These are phyloP conservation scores for Vanrija sp. DNA, from an alignment of 1,284 basidiomycete genomes.

Conservation along the genomic window DNA sequence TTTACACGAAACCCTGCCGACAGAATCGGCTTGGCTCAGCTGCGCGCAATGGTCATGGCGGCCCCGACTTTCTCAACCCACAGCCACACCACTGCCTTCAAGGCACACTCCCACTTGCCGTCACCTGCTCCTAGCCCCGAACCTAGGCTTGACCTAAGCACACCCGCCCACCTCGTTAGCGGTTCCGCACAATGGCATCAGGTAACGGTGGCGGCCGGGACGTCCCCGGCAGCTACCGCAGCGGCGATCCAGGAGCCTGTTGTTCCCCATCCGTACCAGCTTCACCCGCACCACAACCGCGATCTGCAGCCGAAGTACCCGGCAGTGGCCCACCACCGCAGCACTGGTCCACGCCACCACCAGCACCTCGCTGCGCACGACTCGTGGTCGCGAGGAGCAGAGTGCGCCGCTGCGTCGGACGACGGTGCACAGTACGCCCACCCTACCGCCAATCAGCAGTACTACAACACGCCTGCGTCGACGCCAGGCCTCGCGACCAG, in stretches of 20 bases:
- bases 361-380: not conserved
- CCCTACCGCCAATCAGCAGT: too few relatives aligned
- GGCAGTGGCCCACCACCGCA: not conserved
- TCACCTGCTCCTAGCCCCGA: not conserved
- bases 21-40: conserved; percentile 59
- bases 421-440: not conserved
- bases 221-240: too few relatives aligned
- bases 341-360: not conserved
- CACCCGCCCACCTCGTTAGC: not conserved
- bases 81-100: not conserved
- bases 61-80: conserved; percentile 62
- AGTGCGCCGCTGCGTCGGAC: not conserved
- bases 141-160: not conserved
- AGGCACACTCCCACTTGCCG: not conserved
- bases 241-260: too few relatives aligned
- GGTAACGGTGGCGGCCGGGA: too few relatives aligned
- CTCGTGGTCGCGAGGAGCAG: too few relatives aligned
- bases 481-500: conserved; percentile 7
- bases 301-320: not conserved
- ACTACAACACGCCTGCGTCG: not conserved
- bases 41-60: conserved; percentile 58
- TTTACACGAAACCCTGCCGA: conserved; percentile 57
- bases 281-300: not conserved
- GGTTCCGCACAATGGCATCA: too few relatives aligned
- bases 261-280: too few relatives aligned